A percentile compares a stretch with the other conserved stretches of the same genome.
Conservation (phyloP, 1,284 basidiomycete genomes). For the Polyporus tsugae region DNA sequence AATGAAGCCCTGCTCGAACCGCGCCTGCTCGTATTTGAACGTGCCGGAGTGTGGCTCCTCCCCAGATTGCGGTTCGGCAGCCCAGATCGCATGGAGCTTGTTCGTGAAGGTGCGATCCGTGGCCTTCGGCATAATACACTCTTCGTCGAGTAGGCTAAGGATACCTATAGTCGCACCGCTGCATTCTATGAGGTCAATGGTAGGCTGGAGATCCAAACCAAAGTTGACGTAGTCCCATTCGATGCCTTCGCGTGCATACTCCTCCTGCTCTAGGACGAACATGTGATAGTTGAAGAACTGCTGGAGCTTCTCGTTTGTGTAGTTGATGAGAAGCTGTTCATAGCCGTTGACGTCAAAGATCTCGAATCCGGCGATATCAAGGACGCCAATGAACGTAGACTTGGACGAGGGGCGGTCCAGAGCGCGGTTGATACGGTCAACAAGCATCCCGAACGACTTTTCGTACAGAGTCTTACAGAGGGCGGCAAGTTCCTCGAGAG, state of each 20-base stretch:
- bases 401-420: constrained; percentile 93
- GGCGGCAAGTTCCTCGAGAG: constrained; percentile 91
- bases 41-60: constrained; percentile 78
- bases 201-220: constrained; percentile 96
- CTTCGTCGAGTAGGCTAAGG: constrained; percentile 94
- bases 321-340: constrained; percentile 99
- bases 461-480: constrained; percentile 98
- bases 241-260: constrained; percentile 96
- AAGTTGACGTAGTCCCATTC: constrained; percentile 99
- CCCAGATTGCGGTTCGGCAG: constrained; percentile 51
- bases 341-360: constrained; percentile 94
- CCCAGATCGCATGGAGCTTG: constrained; percentile 86
- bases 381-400: constrained; percentile 96
- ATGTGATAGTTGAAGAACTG: constrained; percentile 99
- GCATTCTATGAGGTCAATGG: constrained; percentile 97
- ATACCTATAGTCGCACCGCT: constrained; percentile 83
- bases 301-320: constrained; percentile 97
- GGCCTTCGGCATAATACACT: constrained; percentile 99
- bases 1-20: constrained; percentile 95
- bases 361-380: constrained; percentile 99
- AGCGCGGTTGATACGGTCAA: constrained; percentile 95
- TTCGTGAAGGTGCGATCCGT: constrained; percentile 96
- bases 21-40: constrained; percentile 85
- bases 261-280: constrained; percentile 99
- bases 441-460: constrained; percentile 93